phyloP scores from a whole-genome alignment of 2,329 filamentous ascomycete genomes.

The Colletotrichum trifolii region DNA sequence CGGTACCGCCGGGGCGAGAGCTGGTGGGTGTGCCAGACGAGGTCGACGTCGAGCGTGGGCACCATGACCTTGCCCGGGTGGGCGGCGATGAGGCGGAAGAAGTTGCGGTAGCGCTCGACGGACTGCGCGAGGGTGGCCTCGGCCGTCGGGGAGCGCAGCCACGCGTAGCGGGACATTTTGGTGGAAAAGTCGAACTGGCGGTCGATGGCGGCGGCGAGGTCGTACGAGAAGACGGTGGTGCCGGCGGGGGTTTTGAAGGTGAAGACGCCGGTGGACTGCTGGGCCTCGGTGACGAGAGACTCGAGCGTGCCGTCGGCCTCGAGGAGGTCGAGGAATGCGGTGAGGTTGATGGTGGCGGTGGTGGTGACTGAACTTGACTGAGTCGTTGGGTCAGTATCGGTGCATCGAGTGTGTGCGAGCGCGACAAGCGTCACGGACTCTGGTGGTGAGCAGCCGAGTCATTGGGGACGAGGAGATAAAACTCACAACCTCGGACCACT shows the following conservation, averaged over 20 bases:
- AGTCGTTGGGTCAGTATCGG: not conserved
- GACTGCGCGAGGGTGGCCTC: conserved; percentile 48
- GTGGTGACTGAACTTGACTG: conserved; percentile 4
- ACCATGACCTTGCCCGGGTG: conserved; percentile 46
- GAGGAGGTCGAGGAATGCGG: conserved; percentile 15
- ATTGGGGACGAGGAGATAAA: not conserved
- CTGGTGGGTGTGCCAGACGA: conserved; percentile 58
- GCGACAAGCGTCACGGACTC: not conserved
- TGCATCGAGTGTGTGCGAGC: too few relatives aligned
- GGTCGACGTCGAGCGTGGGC: conserved; percentile 55
- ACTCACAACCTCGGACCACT: conserved; percentile 33
- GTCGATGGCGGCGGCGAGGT: conserved; percentile 46
- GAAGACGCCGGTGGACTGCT: conserved; percentile 21
- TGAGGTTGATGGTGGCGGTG: not conserved
- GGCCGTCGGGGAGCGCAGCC: conserved; percentile 50
- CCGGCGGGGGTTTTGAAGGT: conserved; percentile 34
- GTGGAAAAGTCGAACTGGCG: conserved; percentile 52
- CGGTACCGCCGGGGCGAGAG: conserved; percentile 45
- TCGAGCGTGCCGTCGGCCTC: conserved; percentile 12
- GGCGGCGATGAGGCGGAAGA: conserved; percentile 47
- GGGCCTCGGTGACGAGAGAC: not conserved
- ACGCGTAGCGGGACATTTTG: conserved; percentile 53
- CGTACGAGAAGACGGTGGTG: conserved; percentile 27
- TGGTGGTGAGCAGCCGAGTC: not conserved
- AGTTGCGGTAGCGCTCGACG: conserved; percentile 51